Percentiles rank a stretch among this genome's conserved stretches.
phyloP scores from a whole-genome alignment of 1,284 basidiomycete genomes.

The Caloboletus firmus region DNA sequence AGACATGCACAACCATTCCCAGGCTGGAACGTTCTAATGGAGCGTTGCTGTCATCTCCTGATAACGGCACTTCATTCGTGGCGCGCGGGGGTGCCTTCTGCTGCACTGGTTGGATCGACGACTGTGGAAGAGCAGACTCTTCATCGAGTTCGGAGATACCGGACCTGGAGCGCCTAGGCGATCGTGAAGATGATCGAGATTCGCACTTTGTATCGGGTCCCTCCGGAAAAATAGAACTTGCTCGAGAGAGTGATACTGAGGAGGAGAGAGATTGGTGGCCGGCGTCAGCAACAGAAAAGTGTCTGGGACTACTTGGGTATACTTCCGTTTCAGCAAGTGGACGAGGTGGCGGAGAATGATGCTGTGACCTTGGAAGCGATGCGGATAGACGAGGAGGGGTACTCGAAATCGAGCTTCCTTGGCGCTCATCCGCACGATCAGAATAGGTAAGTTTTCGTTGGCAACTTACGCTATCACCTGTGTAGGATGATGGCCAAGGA shows the following conservation, averaged over 20 bases:
- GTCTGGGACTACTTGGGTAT: slow-evolving; percentile 5
- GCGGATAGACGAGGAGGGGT: slow-evolving; percentile 29
- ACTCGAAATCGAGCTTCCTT: slow-evolving; percentile 37
- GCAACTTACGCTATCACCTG: slow-evolving; percentile 18
- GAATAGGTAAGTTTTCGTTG: slow-evolving; percentile 16
- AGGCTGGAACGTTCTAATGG: slow-evolving; percentile 22
- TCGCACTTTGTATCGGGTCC: slow-evolving; percentile 28
- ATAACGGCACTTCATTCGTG: slow-evolving; percentile 15
- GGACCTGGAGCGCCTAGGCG: slow-evolving; percentile 37
- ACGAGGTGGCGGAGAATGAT: slow-evolving; percentile 24
- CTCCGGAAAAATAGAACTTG: slow-evolving; percentile 28
- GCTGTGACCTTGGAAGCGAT: slow-evolving; percentile 20
- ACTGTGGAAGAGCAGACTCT: slow-evolving; percentile 18
- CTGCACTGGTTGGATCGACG: slow-evolving; percentile 27
- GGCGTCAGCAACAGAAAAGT: slow-evolving; percentile 6
- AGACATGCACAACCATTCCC: slow-evolving; percentile 18
- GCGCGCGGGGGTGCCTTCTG: slow-evolving; percentile 17
- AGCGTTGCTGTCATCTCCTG: slow-evolving; percentile 8
- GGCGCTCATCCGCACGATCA: slow-evolving; percentile 32
- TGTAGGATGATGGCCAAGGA: slow-evolving; percentile 22
- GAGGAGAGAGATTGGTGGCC: slow-evolving; percentile 14
- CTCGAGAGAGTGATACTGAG: slow-evolving; percentile 26
- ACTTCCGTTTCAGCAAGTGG: slow-evolving; percentile 9
- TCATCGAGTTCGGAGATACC: slow-evolving; percentile 32
- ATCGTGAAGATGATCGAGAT: slow-evolving; percentile 41